A percentile compares a stretch with the other conserved stretches of the same genome.
phyloP scores from a whole-genome alignment of 345 rosid genomes.

The Conringia planisiliqua region DNA sequence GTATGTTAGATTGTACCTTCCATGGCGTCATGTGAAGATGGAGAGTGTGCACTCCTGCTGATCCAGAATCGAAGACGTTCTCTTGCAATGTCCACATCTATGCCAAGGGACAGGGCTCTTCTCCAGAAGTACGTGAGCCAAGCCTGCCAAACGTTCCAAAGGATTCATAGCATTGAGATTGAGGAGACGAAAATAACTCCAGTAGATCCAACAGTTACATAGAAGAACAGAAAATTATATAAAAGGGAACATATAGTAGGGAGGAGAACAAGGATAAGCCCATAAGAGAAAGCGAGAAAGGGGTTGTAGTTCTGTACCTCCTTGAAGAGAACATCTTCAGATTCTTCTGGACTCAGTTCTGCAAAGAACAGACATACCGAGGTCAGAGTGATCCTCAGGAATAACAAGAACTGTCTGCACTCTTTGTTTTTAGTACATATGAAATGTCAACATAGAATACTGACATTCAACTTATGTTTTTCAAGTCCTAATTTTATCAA shows the following conservation, averaged over 20 bases:
- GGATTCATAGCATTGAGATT: neutral
- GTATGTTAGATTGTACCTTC: conserved; percentile 53
- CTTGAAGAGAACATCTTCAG: conserved; percentile 97
- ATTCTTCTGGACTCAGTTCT: conserved; percentile 95
- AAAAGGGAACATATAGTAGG: neutral
- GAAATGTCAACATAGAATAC: neutral
- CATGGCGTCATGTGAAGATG: conserved; percentile 80
- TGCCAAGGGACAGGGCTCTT: conserved; percentile 76
- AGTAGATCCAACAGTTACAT: conserved; percentile 4
- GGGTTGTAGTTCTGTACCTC: conserved; percentile 49
- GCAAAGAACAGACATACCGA: conserved; percentile 14
- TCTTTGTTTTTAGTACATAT: neutral
- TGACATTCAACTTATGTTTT: neutral
- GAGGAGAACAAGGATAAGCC: conserved; percentile 9
- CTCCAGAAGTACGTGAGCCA: conserved; percentile 99
- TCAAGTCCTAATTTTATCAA: neutral
- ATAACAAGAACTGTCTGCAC: neutral
- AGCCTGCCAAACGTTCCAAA: conserved; percentile 51
- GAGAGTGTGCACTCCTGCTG: conserved; percentile 70
- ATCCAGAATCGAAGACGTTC: conserved; percentile 85
- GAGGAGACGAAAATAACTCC: neutral
- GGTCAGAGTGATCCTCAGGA: conserved; percentile 1
- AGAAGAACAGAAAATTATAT: neutral
- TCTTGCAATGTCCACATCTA: conserved; percentile 75
- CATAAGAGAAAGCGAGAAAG: conserved; percentile 8